phyloP scores from a whole-genome alignment of 495 filamentous ascomycete species.

The Aspergillus taichungensis region DNA sequence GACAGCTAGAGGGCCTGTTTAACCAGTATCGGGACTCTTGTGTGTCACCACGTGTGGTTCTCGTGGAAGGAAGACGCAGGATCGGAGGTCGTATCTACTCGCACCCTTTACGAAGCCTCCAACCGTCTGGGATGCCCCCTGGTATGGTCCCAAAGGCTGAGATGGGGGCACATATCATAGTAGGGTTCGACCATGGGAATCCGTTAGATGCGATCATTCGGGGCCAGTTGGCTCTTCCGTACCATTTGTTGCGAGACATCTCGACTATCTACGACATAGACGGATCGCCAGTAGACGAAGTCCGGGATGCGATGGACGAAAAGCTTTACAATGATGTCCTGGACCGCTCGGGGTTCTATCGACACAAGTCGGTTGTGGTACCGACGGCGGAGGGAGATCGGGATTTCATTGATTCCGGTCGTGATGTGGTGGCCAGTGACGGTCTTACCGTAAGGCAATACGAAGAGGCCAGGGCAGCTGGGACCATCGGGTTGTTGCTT shows the following conservation, averaged over 20 bases:
- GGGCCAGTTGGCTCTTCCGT: constrained; percentile 80
- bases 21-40: constrained; percentile 63
- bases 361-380: constrained; percentile 58
- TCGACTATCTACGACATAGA: constrained; percentile 87
- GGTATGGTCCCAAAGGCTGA: constrained; percentile 71
- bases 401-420: constrained; percentile 72
- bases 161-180: constrained; percentile 95
- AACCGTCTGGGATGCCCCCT: constrained; percentile 34
- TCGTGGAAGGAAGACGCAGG: constrained; percentile 79
- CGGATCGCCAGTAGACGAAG: constrained; percentile 67
- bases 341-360: constrained; percentile 81
- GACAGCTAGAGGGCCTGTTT: constrained; percentile 81
- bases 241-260: constrained; percentile 74
- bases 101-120: constrained; percentile 61
- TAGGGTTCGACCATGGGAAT: constrained; percentile 92
- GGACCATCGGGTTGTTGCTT: constrained; percentile 32
- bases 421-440: constrained; percentile 63
- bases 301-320: constrained; percentile 75
- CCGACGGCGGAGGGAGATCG: constrained; percentile 77
- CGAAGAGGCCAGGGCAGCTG: constrained; percentile 47
- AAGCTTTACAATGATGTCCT: constrained; percentile 89
- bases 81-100: constrained; percentile 96
- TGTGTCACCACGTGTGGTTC: constrained; percentile 60
- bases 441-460: constrained; percentile 62
- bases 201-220: constrained; percentile 84